Evolutionary conservation across 1,139 yeast species (phyloP), one percentile per base, ranked within the genome.

Genomic region (Zygosaccharomyces sapae): DNA sequence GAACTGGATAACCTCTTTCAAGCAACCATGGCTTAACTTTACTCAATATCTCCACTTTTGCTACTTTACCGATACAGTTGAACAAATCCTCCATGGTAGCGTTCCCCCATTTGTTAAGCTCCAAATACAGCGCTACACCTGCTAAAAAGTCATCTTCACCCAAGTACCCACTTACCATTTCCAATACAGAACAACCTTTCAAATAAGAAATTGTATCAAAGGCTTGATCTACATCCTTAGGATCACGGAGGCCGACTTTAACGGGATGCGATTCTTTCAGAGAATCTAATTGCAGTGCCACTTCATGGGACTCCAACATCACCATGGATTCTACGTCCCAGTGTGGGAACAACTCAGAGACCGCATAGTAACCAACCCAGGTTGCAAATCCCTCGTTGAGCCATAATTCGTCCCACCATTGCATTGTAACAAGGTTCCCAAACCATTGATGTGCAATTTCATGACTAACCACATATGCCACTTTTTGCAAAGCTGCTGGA

Each of bases 391-490:
- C 90, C 70, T 84, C 92, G 65, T 84, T 84, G 54, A 84, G 73
- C 92, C 92, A 84, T 58, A 84, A 75, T 57, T 82, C 89, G 66
- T 83, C 87, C 92, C 92, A 84, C 85, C 87, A 84, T 53, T 82
- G 81, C 92, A 84, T 84, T 47, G 92, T 84, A 50, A 84, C 90
- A 65, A 83, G 73, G 69, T 84, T 81, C 52, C 92, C 92, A 61
- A 84, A 84, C 90, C 90, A 84, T 69, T 84, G 90, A 64, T 84
- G 92, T 25, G 90, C 92, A 69, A 84, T 72, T 66, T 84, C 92
- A 69, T 84, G 92, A 60, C 83, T 83, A 47, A 84, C 83, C 36
- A 84, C 90, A 57, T 83, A 85, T n/a, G 86, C 81, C 25, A 84
- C 89, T 59, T 84, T 76, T 62, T 54, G 56, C 63, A 62, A 51